Base-by-base conservation (phyloP, 192 early-diverging fungal genomes). In the Diversispora epigaea region DNA sequence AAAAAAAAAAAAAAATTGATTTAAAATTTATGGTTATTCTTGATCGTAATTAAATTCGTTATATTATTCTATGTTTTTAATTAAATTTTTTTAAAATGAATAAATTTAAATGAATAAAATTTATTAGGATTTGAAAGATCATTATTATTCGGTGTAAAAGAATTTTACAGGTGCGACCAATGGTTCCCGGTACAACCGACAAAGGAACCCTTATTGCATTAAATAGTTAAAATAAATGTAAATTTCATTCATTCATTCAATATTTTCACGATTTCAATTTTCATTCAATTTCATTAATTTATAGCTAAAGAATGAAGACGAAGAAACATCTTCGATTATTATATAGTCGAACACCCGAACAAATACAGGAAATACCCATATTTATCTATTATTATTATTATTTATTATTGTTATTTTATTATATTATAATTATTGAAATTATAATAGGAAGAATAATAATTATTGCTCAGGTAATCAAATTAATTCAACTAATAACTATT, bases 11-110 rank as follows among this genome's bases (percentile, higher is more conserved):
- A n/a, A n/a, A n/a, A n/a, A n/a, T n/a, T 75, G 93, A 97, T 77
- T 79, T 95, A 69, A 84, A 93, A 19, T 98, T 92, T 83, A 78
- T 90, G n/a, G 87, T 98, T 4, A 90, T 98, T 60, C 81, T 81
- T 45, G 96, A 98, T 80, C 84, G 95, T 57, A 95, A 92, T 77
- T 88, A 93, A 67, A n/a, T n/a, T n/a, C n/a, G n/a, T n/a, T n/a
- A n/a, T n/a, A n/a, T n/a, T 90, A 77, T 76, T 77, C 78, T 32
- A 32, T 1, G 25, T 1, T 32, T 32, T 1, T 1, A 32, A 32
- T 32, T 32, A 32, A 32, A 32, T 40, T 15, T 15, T 57, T 22
- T 22, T 4, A 9, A 21, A 9, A 43, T 63, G 15, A 39, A 17
- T 12, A 14, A 14, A 40, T 15, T 63, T 17, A 7, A 39, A 39